phyloP scores from a whole-genome alignment of 441 rosid species.

The Biscutella laevigata region DNA sequence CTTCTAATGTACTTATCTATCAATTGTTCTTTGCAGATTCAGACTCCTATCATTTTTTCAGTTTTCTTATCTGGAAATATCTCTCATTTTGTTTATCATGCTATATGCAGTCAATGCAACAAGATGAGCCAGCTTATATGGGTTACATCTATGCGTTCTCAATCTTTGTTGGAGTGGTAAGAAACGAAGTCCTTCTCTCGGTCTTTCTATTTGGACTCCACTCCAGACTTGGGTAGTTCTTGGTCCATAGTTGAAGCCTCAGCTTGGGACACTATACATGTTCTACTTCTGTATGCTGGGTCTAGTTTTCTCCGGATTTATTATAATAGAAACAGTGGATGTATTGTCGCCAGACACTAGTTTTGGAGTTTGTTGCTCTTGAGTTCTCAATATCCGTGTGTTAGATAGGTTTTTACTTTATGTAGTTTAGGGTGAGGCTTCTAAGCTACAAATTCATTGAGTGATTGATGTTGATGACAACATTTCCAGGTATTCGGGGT shows the following conservation, averaged over 20 bases:
- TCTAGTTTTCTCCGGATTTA: neutral
- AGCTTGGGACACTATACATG: neutral
- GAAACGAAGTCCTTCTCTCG: constrained; percentile 15
- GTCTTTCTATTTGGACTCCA: neutral
- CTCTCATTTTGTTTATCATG: constrained; percentile 17
- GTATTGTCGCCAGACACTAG: neutral
- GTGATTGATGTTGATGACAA: constrained; percentile 25
- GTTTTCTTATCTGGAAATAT: neutral
- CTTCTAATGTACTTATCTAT: neutral
- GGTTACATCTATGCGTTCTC: constrained; percentile 90
- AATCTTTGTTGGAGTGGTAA: constrained; percentile 95
- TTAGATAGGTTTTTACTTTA: neutral
- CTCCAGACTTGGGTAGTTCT: constrained; percentile 45
- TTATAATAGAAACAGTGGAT: neutral
- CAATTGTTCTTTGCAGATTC: constrained; percentile 1
- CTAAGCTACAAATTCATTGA: neutral
- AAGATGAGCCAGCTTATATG: constrained; percentile 79
- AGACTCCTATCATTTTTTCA: neutral
- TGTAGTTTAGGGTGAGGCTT: constrained; percentile 3
- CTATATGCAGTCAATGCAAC: constrained; percentile 91
- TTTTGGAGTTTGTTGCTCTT: neutral
- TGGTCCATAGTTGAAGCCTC: neutral
- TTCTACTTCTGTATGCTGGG: neutral
- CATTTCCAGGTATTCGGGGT: constrained; percentile 74
- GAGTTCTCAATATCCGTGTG: neutral